Conservation (phyloP, 352 stramenopile species). For the Pythium sp. region DNA sequence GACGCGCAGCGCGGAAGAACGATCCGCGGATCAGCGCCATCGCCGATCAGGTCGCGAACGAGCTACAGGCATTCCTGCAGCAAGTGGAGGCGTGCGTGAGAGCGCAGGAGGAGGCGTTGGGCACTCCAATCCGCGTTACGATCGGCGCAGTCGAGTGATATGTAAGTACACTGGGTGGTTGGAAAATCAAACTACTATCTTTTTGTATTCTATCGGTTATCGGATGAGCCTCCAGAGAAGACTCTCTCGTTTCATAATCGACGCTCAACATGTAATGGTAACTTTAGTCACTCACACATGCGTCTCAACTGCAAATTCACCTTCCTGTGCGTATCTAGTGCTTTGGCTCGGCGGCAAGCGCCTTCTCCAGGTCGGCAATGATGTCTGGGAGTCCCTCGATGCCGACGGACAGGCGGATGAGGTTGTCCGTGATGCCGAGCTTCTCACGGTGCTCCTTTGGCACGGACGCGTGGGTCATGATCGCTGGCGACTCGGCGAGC, state of each 20-base stretch:
- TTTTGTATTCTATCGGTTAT: slow-evolving; percentile 10
- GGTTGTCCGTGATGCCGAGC: slow-evolving; percentile 90
- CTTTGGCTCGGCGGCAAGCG: slow-evolving; percentile 60
- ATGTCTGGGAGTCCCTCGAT: slow-evolving; percentile 93
- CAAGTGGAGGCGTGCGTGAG: slow-evolving; percentile 42
- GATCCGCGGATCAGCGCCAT: slow-evolving; percentile 31
- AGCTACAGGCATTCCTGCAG: slow-evolving; percentile 41
- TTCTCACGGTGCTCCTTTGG: slow-evolving; percentile 82
- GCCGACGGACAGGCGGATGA: slow-evolving; percentile 91
- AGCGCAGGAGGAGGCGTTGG: slow-evolving; percentile 37
- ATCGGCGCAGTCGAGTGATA: slow-evolving; percentile 35
- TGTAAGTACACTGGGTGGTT: neutral
- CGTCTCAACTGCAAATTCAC: slow-evolving; percentile 11
- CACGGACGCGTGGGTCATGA: slow-evolving; percentile 94
- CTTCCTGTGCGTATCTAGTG: neutral
- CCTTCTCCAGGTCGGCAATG: slow-evolving; percentile 84
- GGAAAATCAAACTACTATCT: slow-evolving; percentile 12
- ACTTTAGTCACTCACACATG: neutral
- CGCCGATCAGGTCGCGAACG: slow-evolving; percentile 22
- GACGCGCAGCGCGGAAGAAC: slow-evolving; percentile 24
- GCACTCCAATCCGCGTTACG: slow-evolving; percentile 40
- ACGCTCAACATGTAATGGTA: neutral
- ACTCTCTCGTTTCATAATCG: slow-evolving; percentile 1
- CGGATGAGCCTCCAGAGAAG: neutral
- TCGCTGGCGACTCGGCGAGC: slow-evolving; percentile 92